Evolutionary conservation across 495 filamentous ascomycete genomes (phyloP), one percentile per base, ranked within the genome.

Genomic region (Tuber brumale): DNA sequence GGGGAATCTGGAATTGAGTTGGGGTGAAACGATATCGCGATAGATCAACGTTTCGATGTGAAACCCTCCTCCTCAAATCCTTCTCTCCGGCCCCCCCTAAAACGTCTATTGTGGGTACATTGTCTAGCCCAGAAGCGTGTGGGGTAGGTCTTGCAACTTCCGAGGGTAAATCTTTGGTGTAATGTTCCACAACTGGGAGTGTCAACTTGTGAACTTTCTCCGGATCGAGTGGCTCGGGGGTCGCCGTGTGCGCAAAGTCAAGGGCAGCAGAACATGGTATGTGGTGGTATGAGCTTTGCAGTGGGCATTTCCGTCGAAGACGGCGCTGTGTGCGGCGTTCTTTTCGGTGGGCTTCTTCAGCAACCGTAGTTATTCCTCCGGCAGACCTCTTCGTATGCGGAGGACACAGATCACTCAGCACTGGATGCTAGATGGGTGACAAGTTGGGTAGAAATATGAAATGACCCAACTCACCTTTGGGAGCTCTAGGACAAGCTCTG

Each of bases 231-330:
- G 66, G 78, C 45, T 80, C 74, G 72, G 76, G 72, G 45, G 78
- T 80, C 46, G 74, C 51, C 72, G 77, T 80, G 69, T 72, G 51
- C 71, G 73, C 51, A 57, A 81, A 80, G 45, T 76, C 77, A 42
- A 80, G 69, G 9, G 79, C 74, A 42, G 72, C 74, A 27, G 77
- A 81, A 70, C 79, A 80, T 39, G 77, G 71, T 21, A 80, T 76
- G 42, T 80, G 79, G 41, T 76, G 77, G 27, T 80, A 80, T 74
- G 71, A 39, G 41, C 21, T 70, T 72, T 43, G 70, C 18, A 37
- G 21, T n/a, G 31, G 41, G 43, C 70, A 45, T 46, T 46, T 57
- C 10, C 69, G 72, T 51, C 35, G 75, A 43, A 35, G 72, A 71
- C 72, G 48, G 35, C 44, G 74, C 70, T 76, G 74, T 1, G 57